Conservation (phyloP, 2,329 filamentous ascomycete species). For the Claviceps digitariae region DNA sequence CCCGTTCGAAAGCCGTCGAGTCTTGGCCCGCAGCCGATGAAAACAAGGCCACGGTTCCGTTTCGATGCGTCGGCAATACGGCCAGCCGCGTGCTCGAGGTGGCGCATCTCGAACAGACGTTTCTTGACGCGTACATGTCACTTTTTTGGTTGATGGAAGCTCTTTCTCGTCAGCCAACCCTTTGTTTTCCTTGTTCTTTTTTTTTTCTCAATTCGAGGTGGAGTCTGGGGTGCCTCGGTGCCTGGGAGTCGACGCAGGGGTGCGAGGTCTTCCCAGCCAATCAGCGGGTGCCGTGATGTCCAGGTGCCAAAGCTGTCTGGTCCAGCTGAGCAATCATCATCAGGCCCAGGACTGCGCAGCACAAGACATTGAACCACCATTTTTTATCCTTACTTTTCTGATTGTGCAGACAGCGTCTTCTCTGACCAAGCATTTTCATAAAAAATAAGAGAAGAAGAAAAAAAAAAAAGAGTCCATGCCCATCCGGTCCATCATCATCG, state of each 20-base stretch:
- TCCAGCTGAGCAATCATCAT: neutral
- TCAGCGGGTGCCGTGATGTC: neutral
- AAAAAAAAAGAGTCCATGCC: neutral
- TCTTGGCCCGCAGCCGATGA: constrained; percentile 11
- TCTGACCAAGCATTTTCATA: too few relatives aligned
- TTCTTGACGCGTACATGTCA: constrained; percentile 22
- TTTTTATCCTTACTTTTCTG: too few relatives aligned
- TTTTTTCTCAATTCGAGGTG: neutral
- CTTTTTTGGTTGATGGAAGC: neutral
- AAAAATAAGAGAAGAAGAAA: too few relatives aligned
- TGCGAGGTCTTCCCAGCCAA: neutral
- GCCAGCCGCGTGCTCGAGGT: constrained; percentile 14
- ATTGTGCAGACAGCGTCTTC: too few relatives aligned
- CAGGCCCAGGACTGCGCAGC: too few relatives aligned
- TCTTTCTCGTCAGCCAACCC: neutral
- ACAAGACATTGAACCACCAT: too few relatives aligned
- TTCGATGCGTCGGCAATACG: neutral
- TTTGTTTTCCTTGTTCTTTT: neutral
- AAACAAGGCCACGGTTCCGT: constrained; percentile 9
- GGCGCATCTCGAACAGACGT: constrained; percentile 22
- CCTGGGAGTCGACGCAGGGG: neutral
- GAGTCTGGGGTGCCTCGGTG: neutral
- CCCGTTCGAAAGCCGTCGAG: neutral
- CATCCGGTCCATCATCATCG: neutral
- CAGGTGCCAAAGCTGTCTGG: neutral